Conservation (phyloP, 371 early-diverging fungal species). For the Saksenaea vasiformis region DNA sequence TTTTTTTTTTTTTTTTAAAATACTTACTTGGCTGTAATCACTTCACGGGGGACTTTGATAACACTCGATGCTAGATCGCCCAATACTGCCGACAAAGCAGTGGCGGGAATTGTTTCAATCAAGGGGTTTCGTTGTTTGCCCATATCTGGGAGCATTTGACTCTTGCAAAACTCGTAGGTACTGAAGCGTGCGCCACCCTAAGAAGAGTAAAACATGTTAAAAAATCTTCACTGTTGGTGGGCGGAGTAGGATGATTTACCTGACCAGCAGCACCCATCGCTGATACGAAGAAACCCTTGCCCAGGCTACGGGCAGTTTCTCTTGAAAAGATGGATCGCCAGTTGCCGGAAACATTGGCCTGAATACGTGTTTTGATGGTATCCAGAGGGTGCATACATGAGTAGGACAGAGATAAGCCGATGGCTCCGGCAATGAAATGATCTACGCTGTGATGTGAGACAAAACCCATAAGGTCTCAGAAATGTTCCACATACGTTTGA, state of each 20-base stretch:
- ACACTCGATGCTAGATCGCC: conserved; percentile 79
- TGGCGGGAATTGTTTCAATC: conserved; percentile 56
- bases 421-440: conserved; percentile 70
- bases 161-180: conserved; percentile 78
- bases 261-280: conserved; percentile 75
- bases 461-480: neutral
- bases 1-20: neutral
- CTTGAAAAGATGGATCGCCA: conserved; percentile 56
- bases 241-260: conserved; percentile 21
- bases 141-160: conserved; percentile 50
- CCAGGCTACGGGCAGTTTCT: conserved; percentile 55
- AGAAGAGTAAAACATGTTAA: neutral
- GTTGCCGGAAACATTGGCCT: conserved; percentile 49
- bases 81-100: conserved; percentile 74
- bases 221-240: neutral
- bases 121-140: conserved; percentile 18
- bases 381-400: conserved; percentile 77
- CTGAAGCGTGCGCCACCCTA: conserved; percentile 77
- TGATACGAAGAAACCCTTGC: conserved; percentile 70
- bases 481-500: neutral
- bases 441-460: conserved; percentile 31
- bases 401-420: conserved; percentile 67
- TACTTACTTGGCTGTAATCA: conserved; percentile 68
- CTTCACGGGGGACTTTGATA: conserved; percentile 85
- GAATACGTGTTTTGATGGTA: conserved; percentile 71